Base-by-base conservation (phyloP, 1,284 basidiomycete species). In the Gomphus bonarii region DNA sequence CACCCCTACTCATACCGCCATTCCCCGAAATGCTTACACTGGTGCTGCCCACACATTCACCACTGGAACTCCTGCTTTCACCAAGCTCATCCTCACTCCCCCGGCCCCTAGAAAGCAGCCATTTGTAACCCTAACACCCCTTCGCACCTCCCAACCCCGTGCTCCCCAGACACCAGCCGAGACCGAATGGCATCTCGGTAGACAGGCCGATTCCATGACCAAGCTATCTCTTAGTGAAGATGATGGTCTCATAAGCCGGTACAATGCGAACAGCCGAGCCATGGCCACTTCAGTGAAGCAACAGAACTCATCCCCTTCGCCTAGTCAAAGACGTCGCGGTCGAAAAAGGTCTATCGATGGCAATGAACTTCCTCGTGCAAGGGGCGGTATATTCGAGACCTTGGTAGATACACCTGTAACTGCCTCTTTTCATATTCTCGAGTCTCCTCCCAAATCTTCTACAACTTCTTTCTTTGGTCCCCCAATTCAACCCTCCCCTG, bases 131-230 rank as follows among this genome's bases (percentile, higher is more conserved):
- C 77, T 88, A 22, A 84, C 79, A 12, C 84, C 84, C 18, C 73
- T 87, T 0, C 66, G 81, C 7, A 76, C 81, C 0, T 82, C 78
- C 18, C 78, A 73, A 44, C 63, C 68, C 9, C 73, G 72, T 3
- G 81, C 80, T 0, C 81, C 83, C 0, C 78, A 80, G 49, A 75
- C 76, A 30, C 81, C 76, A 61, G 77, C 76, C 0, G 85, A 88
- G 62, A 78, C 80, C 0, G 85, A 88, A 9, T 73, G 75, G 1
- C 74, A 80, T 66, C 69, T 88, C 28, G 77, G 72, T 62, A 74
- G 72, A 16, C 82, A 87, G 59, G 81, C 82, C 0, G 81, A 80
- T 58, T 84, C 82, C 1, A 75, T 88, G 70, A 84, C 77, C 6
- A 73, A 75, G 54, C 71, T 88, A n/a, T 75, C 76, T 46, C 77